Base-by-base conservation (phyloP, 2,329 filamentous ascomycete genomes). In the Hortaea sp. region DNA sequence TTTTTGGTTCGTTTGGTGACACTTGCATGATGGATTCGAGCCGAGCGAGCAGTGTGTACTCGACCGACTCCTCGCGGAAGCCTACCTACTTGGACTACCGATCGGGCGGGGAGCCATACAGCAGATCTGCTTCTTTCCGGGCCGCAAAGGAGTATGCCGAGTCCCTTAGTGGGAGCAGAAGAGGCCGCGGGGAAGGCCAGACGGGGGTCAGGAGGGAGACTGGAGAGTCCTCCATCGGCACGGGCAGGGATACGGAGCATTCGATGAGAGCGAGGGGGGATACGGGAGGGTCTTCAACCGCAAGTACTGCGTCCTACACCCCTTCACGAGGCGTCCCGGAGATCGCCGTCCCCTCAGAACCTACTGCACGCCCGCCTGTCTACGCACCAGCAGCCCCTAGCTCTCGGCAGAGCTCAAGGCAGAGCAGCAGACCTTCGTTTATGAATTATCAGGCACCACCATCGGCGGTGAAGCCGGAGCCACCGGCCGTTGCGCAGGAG, bases 361-460 rank as follows among this genome's bases (percentile, higher is more conserved):
- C 20, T 20, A 20, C 20, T 20, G 38, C 38, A 35, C 32, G 38
- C 11, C 38, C 7, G 20, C 20, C 32, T 35, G 9, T 20, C 9
- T n/a, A n/a, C 5, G 32, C 39, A 32, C 29, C 30, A 32, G 31
- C 41, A 9, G 29, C 39, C 6, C 28, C 43, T 6, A 43, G 10
- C 29, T 43, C 47, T 10, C 34, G 39, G 9, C 13, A 31, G 7
- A 42, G 12, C 34, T 31, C 45, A 7, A 45, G 35, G 29, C 46
- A 29, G 6, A 48, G 41, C 35, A 42, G 31, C 6, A 29, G 37
- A 31, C 48, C 48, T 10, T 48, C 46, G 20, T 51, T 43, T 39
- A 51, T 51, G 49, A 51, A 46, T 34, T 49, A 49, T 30, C 43
- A 46, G 29, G 42, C 42, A 29, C 34, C 29, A n/a, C 35, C n/a